Evolutionary conservation across 2,329 filamentous ascomycete species (phyloP).

Genomic region (Phoma sp.): DNA sequence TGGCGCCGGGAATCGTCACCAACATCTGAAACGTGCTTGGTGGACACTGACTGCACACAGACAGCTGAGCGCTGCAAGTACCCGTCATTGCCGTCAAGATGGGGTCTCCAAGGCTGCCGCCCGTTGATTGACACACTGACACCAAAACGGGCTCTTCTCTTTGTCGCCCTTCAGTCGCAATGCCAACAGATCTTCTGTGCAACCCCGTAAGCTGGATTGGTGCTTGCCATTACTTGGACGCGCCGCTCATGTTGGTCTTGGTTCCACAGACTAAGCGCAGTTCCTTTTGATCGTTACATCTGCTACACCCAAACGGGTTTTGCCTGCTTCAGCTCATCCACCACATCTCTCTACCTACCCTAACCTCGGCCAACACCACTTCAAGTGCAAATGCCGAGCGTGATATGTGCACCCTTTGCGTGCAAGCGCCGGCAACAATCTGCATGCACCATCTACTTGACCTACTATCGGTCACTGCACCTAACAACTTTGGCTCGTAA

Average conservation of each 20-base stretch:
- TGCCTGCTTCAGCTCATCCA: constrained; percentile 29
- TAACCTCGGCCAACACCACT: constrained; percentile 9
- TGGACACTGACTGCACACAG: constrained; percentile 13
- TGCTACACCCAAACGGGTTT: constrained; percentile 39
- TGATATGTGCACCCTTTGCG: neutral
- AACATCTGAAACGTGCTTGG: constrained; percentile 38
- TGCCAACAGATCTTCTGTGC: constrained; percentile 25
- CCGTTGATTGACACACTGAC: constrained; percentile 4
- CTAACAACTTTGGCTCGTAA: neutral
- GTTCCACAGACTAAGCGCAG: constrained; percentile 37
- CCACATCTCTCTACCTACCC: neutral
- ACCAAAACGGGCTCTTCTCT: neutral
- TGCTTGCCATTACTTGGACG: constrained; percentile 21
- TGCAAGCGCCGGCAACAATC: constrained; percentile 1
- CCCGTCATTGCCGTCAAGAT: constrained; percentile 2
- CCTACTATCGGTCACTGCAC: constrained; percentile 1
- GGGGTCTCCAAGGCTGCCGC: neutral
- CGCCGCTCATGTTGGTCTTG: constrained; percentile 24
- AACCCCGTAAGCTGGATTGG: constrained; percentile 27
- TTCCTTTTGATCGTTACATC: constrained; percentile 44
- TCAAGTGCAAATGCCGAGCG: neutral
- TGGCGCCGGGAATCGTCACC: constrained; percentile 33
- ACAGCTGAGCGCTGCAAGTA: constrained; percentile 12
- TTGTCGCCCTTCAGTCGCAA: constrained; percentile 10
- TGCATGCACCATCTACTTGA: neutral